Conservation (phyloP, 2,329 filamentous ascomycete genomes). For the Fusarium euwallaceae region DNA sequence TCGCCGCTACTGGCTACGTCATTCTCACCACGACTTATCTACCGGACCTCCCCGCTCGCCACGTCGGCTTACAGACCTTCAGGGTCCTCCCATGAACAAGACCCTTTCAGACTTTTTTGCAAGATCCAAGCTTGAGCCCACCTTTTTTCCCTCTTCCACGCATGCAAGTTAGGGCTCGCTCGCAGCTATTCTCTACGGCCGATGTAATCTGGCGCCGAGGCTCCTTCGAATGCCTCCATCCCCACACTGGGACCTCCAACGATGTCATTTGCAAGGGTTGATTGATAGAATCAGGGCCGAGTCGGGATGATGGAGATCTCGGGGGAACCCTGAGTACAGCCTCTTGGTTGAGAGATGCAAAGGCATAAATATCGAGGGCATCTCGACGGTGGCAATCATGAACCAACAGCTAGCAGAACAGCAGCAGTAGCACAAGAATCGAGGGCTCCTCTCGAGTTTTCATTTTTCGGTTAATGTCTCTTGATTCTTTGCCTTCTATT, state of each 20-base stretch:
- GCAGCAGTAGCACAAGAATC: slow-evolving; percentile 7
- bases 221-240: slow-evolving; percentile 31
- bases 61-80: slow-evolving; percentile 38
- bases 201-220: slow-evolving; percentile 18
- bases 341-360: slow-evolving; percentile 6
- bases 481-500: slow-evolving; percentile 33
- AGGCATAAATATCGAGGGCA: slow-evolving; percentile 40
- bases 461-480: slow-evolving; percentile 28
- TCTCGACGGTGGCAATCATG: slow-evolving; percentile 6
- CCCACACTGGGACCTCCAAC: slow-evolving; percentile 32
- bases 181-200: slow-evolving; percentile 15
- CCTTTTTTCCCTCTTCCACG: slow-evolving; percentile 22
- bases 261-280: slow-evolving; percentile 46
- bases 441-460: slow-evolving; percentile 10
- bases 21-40: slow-evolving; percentile 33
- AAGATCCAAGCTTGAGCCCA: slow-evolving; percentile 36
- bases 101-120: slow-evolving; percentile 27
- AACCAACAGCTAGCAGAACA: slow-evolving; percentile 12
- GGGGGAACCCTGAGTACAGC: slow-evolving; percentile 19
- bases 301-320: slow-evolving; percentile 22
- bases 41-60: slow-evolving; percentile 32
- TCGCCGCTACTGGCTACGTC: slow-evolving; percentile 34
- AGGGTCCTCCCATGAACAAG: slow-evolving; percentile 44
- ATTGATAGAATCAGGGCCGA: slow-evolving; percentile 37
- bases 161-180: slow-evolving; percentile 19